Conservation (phyloP, 2,329 filamentous ascomycete species). For the Colletotrichum coccodes region DNA sequence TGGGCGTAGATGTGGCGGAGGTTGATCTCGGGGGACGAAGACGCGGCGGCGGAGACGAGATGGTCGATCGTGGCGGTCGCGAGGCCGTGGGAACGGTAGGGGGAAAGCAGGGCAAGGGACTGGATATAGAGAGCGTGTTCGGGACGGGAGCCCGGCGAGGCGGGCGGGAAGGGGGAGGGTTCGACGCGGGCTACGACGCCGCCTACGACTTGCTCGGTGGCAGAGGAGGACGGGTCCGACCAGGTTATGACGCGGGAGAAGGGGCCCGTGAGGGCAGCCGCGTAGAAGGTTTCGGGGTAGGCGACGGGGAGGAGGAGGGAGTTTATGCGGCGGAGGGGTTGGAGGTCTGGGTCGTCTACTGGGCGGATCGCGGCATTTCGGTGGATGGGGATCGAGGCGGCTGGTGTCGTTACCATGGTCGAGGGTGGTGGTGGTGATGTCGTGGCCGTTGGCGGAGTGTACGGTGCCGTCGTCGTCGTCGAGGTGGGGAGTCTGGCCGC, state of each 20-base stretch:
- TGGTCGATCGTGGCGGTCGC: constrained; percentile 66
- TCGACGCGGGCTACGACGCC: constrained; percentile 72
- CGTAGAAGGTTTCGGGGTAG: constrained; percentile 74
- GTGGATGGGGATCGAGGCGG: constrained; percentile 48
- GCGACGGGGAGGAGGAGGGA: constrained; percentile 70
- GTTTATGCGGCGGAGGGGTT: constrained; percentile 72
- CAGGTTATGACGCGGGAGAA: constrained; percentile 71
- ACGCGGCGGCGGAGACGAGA: constrained; percentile 53
- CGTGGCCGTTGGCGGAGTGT: constrained; percentile 33
- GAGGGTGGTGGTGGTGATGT: constrained; percentile 31
- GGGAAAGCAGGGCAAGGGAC: constrained; percentile 70
- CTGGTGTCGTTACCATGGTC: constrained; percentile 37
- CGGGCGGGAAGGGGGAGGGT: constrained; percentile 47
- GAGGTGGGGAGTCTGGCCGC: constrained; percentile 44
- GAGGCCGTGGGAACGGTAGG: constrained; percentile 70
- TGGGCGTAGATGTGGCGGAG: constrained; percentile 67
- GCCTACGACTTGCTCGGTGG: constrained; percentile 60
- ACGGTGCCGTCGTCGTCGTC: constrained; percentile 34
- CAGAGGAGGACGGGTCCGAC: constrained; percentile 50
- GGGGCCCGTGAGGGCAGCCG: constrained; percentile 59
- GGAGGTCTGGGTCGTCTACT: constrained; percentile 61
- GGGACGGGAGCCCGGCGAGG: constrained; percentile 35
- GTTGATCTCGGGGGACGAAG: constrained; percentile 46
- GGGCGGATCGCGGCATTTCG: constrained; percentile 63
- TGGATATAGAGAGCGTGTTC: constrained; percentile 70